phyloP scores from a whole-genome alignment of 2,329 filamentous ascomycete species.

The Colletotrichum simmondsii region DNA sequence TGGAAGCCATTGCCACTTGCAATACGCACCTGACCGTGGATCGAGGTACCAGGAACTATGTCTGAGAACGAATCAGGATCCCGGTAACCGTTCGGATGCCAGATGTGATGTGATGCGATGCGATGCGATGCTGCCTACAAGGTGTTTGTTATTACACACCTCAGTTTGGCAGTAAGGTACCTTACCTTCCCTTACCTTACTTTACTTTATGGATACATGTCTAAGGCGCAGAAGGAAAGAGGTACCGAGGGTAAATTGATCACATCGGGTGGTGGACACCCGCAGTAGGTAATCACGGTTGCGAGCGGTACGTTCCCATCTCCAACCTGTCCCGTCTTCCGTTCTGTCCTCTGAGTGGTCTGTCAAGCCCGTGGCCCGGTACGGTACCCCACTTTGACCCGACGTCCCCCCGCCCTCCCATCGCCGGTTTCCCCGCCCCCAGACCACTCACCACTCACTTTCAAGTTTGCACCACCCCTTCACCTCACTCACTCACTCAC shows the following conservation, averaged over 20 bases:
- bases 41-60: not conserved
- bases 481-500: not conserved
- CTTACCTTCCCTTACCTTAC: too few relatives aligned
- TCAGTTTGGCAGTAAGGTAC: not conserved
- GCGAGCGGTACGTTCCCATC: not conserved
- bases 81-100: slow-evolving; percentile 2
- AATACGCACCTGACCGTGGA: not conserved
- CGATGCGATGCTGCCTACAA: not conserved
- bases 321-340: not conserved
- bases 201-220: too few relatives aligned
- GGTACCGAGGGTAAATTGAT: not conserved
- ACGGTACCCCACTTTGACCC: not conserved
- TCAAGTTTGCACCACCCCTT: not conserved
- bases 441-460: not conserved
- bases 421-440: not conserved
- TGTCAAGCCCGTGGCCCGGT: not conserved
- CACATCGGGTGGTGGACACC: not conserved
- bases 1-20: not conserved
- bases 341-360: not conserved
- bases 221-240: not conserved
- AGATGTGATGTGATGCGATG: not conserved
- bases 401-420: not conserved
- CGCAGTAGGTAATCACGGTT: not conserved
- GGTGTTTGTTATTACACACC: not conserved
- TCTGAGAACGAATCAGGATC: not conserved